Conservation (phyloP, 2,329 filamentous ascomycete genomes). For the Coniochaeta pulveracea region DNA sequence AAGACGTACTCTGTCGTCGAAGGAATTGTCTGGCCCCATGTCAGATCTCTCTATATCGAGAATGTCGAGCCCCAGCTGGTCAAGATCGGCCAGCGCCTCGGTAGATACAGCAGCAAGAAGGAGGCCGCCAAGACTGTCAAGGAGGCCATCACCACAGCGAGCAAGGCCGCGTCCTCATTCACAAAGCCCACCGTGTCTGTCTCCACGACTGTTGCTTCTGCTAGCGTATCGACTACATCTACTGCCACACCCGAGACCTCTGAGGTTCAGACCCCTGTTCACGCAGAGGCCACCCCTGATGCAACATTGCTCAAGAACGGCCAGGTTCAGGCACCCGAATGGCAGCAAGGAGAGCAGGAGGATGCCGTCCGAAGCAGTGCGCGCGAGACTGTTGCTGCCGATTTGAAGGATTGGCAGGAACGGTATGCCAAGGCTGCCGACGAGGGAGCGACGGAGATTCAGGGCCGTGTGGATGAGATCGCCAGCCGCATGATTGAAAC, state of each 20-base stretch:
- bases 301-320: constrained; percentile 8
- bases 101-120: constrained; percentile 51
- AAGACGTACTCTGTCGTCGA: constrained; percentile 61
- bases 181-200: constrained; percentile 21
- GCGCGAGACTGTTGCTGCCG: constrained; percentile 59
- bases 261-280: neutral
- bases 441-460: constrained; percentile 65
- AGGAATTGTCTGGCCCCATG: constrained; percentile 66
- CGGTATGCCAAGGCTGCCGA: constrained; percentile 81
- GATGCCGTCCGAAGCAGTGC: constrained; percentile 45
- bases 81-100: constrained; percentile 82
- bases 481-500: constrained; percentile 43
- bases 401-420: constrained; percentile 75
- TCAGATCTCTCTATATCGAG: constrained; percentile 72
- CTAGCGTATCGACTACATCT: constrained; percentile 13
- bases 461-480: constrained; percentile 53
- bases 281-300: constrained; percentile 7
- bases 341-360: constrained; percentile 30
- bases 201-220: constrained; percentile 15
- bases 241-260: constrained; percentile 1
- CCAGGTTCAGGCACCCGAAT: constrained; percentile 30
- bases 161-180: constrained; percentile 23
- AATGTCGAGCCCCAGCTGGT: constrained; percentile 93
- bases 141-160: constrained; percentile 14
- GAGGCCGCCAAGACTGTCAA: constrained; percentile 15